Base-by-base conservation (phyloP, 1,284 basidiomycete genomes). In the Pterula multifida region DNA sequence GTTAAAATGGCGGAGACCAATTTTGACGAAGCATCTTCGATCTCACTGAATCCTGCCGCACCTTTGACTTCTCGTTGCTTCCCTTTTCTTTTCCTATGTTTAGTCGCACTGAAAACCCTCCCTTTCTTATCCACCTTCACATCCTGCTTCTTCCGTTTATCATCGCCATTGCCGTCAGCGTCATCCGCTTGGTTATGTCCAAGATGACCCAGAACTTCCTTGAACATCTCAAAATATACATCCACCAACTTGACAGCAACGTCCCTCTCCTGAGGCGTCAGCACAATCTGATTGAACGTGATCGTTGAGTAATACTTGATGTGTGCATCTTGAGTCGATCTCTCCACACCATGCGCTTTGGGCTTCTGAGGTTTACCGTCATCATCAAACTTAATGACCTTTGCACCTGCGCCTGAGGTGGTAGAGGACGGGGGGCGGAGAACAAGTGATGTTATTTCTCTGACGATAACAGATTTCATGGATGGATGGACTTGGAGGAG, bases 201-300 rank as follows among this genome's bases (percentile, higher is more conserved):
- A 1, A 96, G 74, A 11, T 95, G 70, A 60, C 39, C 39, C 39
- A 42, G n/a, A 4, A 42, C 39, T 17, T 92, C 91, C 57, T 86
- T 75, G 69, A 99, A 99, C 59, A 98, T 77, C 68, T 94, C 87
- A 61, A 98, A 99, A 68, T 98, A 98, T 9, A 95, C 75, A 53
- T 92, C 83, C 26, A 98, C 82, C 49, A 98, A 72, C 54, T 81
- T 77, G 48, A 84, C 72, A n/a, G 93, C 89, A 3, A 94, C 87
- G 0, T 79, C 76, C 9, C 79, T 73, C 58, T 94, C 90, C 17
- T 65, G 69, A 3, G 77, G 72, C 0, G 82, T 79, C 28, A 98
- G 73, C 48, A 92, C 81, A 54, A 95, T 85, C 67, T 98, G 95
- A 65, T 98, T 98, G 57, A 97, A 79, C 1, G 93, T 96, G 58